Base-by-base conservation (phyloP, 73 alveolate species). In the Symbiodinium pilosum region DNA sequence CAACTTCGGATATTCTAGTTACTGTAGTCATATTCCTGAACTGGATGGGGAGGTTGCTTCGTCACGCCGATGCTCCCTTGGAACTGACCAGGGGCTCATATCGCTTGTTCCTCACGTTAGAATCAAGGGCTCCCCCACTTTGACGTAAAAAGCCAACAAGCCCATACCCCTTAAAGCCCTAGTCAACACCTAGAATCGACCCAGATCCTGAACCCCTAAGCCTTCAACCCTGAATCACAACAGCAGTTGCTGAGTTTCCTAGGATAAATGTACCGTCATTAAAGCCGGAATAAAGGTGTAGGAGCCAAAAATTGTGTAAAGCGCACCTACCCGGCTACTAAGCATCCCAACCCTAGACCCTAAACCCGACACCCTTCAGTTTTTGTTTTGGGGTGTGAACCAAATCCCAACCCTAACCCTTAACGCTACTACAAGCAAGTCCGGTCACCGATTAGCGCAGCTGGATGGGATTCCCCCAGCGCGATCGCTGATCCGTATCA, bases 401-500 rank as follows among this genome's bases (percentile, higher is more conserved):
- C 64, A n/a, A 47, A 8, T 47, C 64, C 64, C 64, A 47, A 47
- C 8, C 64, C 8, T 16, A 47, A 11, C 64, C 64, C 64, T 47
- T 1, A 54, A 5, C 26, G 2, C n/a, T 14, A 54, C 2, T 4
- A 54, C 4, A 30, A 54, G 26, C 77, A 30, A 64, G 77, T 36
- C 77, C 9, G 59, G 1, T 2, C 39, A 36, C 97, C 71, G 32
- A 39, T 59, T 91, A 3, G 97, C 97, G 54, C 97, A 69, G 51
- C 39, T 68, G 56, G 97, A 91, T n/a, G 77, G 97, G 73, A 91
- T 91, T 26, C 97, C 97, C 38, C 97, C 97, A 6, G 97, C 97
- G 4, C 97, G 97, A 88, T 91, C 97, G 36, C 97, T 91, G 88
- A 91, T 68, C 77, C 97, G 97, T 71, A 91, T 91, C 75, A 91